Base-by-base conservation (phyloP, 2,329 filamentous ascomycete species). In the Arthrobotrys sinensis region DNA sequence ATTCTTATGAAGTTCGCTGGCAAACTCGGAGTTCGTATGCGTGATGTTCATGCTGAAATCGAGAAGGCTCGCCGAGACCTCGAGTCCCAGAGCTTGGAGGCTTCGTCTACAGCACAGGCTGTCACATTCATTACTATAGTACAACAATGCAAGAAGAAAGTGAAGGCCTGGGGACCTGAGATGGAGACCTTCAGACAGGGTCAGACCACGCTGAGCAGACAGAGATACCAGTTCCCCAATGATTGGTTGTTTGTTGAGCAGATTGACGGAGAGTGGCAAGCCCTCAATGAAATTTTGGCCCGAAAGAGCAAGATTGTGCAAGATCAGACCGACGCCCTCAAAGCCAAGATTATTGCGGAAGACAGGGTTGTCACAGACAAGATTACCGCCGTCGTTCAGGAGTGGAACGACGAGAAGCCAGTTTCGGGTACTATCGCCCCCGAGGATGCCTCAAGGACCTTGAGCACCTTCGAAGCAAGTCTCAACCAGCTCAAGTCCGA, bases 101-200 rank as follows among this genome's bases (percentile, higher is more conserved):
- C 94, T 19, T 95, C 93, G 3, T 98, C 96, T 0, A 99, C 96
- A 3, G 95, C 95, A 0, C 94, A 98, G 83, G 96, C 96, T 24
- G 96, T 99, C 3, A 93, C 96, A 43, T 99, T 99, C 85, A 99
- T 99, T 83, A 99, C 96, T 0, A 94, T 95, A 67, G 96, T 99
- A 4, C 96, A 99, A 85, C 93, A 93, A 83, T 97, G 94, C 86
- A 97, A 96, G 86, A 91, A 94, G 62, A 96, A 96, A 83, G 94
- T 96, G 64, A 95, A 94, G 84, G 87, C 91, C 3, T 99, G 96
- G 96, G 94, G 93, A 5, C 95, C 95, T 0, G 96, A 99, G 84
- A 93, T 99, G 46, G 94, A 97, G 82, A 92, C 93, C 57, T 99
- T 99, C 87, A 91, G 94, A 34, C 94, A 98, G 85, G 96, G 96